Evolutionary conservation across 2,329 filamentous ascomycete species (phyloP), one percentile per base, ranked within the genome.

Genomic region (Aspergillus ruber): DNA sequence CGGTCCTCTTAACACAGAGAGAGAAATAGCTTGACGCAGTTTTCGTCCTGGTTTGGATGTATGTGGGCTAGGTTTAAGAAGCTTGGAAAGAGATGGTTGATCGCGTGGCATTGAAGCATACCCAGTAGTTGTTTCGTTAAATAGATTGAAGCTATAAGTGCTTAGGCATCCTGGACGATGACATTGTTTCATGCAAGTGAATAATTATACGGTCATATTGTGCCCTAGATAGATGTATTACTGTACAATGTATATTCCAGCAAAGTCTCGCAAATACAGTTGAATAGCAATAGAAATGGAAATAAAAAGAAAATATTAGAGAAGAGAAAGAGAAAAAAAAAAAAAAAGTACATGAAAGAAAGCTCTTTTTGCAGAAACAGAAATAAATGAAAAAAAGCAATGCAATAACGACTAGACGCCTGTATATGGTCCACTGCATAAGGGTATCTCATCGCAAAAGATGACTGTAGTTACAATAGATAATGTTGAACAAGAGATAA

Each of bases 381-480:
- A 48, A 49, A 49, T 27, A 47, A 32, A 12, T 29, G 9, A 29
- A 4, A 4, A 29, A 29, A 29, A 5, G 9, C 25, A 12, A 29
- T 12, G 25, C 25, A 29, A 29, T 29, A 29, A n/a, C n/a, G 33
- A 35, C 47, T 47, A 40, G 55, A 60, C 57, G 55, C 56, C 56
- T 57, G 58, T 60, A 56, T 57, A 56, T 53, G 46, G 52, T 35
- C 50, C 49, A 47, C 46, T 51, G 51, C 52, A 45, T 47, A 50
- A 49, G 53, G 54, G 56, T 57, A 56, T 59, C 51, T 58, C 47
- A 42, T 48, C 50, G 43, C 42, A 47, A 43, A 50, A 57, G 54
- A 56, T 50, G 52, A 46, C 42, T 47, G 44, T 41, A 23, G 41
- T 45, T 42, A 43, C 43, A 47, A 43, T 42, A 48, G 46, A 43